Evolutionary conservation across 352 stramenopile genomes (phyloP), one percentile per base, ranked within the genome.

Genomic region (Thalassiosira livingstoniorum): DNA sequence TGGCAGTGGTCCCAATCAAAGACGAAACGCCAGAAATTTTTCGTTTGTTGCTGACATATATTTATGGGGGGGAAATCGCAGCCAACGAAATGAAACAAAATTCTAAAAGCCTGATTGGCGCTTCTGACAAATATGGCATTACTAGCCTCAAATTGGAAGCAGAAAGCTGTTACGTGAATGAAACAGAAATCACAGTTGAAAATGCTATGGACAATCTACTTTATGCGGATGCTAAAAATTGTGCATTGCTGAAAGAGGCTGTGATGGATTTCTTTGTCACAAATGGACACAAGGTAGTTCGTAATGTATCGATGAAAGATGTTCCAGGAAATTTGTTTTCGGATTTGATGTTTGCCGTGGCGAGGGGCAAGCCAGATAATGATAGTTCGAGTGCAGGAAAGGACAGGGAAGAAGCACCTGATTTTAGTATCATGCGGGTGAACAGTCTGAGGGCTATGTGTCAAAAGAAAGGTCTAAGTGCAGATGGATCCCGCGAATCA

Each of bases 301-400:
- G 35, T 57, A 58, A 42, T 4, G 21, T 42, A 3, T 63, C 54
- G n/a, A 75, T 75, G 68, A 18, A 60, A 55, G 53, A 62, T n/a
- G 63, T 80, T 21, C 47, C 57, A 57, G 62, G 13, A 45, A 51
- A 1, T n/a, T 18, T 45, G 34, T 73, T 65, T 39, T 80, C 47
- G 62, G 60, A 80, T 32, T 39, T 80, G 7, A 80, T 80, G 61
- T 60, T 73, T 13, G 45, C 71, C n/a, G 47, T 80, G 35, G 7
- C 55, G 34, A 54, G 60, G 21, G 67, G 42, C 29, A 39, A 29
- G 34, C 3, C 53, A 37, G 39, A 53, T 3, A 18, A 60, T 13
- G 53, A 31, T 23, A 57, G 29, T 51, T 35, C 70, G 25, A 31
- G 63, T 23, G 53, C 34, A 55, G 47, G 64, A 23, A 64, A 63